phyloP scores from a whole-genome alignment of 371 early-diverging fungal genomes.

The Mortierella sp. region DNA sequence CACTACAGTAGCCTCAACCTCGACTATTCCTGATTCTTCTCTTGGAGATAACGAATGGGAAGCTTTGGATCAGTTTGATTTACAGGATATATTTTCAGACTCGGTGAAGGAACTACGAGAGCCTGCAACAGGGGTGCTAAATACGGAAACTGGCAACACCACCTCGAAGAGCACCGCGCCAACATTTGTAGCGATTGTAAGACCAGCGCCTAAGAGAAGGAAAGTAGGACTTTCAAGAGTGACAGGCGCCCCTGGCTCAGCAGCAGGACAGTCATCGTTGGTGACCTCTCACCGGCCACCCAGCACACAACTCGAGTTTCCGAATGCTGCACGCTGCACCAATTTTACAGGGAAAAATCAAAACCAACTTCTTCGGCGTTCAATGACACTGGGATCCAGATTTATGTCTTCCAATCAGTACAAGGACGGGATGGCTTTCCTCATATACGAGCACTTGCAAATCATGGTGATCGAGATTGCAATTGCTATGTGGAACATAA shows the following conservation, averaged over 20 bases:
- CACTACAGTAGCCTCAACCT: not conserved
- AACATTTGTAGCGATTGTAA: not conserved
- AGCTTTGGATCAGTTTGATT: not conserved
- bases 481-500: constrained; percentile 42
- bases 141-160: not conserved
- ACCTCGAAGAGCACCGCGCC: not conserved
- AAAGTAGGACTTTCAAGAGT: constrained; percentile 41
- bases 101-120: not conserved
- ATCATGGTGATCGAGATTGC: constrained; percentile 54
- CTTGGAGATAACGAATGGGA: constrained; percentile 10
- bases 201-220: constrained; percentile 27
- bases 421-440: constrained; percentile 60
- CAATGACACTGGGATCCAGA: constrained; percentile 25
- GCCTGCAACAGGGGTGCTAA: not conserved
- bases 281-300: constrained; percentile 29
- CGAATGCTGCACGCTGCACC: constrained; percentile 51
- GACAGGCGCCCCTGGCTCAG: not conserved
- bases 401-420: constrained; percentile 60
- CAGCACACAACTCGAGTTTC: constrained; percentile 47
- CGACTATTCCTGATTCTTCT: not conserved
- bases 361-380: constrained; percentile 32
- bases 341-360: constrained; percentile 50
- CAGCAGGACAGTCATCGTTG: not conserved
- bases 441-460: constrained; percentile 71
- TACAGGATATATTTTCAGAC: not conserved